Evolutionary conservation across 805 yeast genomes (phyloP), one percentile per base, ranked within the genome.

Genomic region (Metschnikowia anglica): DNA sequence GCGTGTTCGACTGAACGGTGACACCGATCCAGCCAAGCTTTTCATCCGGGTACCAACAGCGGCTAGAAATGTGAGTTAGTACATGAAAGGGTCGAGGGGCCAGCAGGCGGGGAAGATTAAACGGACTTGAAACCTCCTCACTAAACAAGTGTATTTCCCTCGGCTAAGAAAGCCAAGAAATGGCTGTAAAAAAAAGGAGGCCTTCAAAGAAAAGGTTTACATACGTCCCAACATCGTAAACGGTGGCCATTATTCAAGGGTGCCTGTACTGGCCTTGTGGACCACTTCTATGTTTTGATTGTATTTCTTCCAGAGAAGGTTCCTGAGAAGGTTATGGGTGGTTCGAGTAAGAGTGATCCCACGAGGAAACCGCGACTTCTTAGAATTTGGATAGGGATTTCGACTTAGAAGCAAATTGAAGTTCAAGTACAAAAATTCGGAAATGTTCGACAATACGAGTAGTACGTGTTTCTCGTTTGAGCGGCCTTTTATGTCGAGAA

Each of bases 1-100:
- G 63, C 39, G 70, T 69, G 41, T 66, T 63, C 19, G 67, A 55
- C 53, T 67, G 68, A 39, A 85, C 81, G 40, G 76, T 78, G 32
- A 83, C 86, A 18, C 88, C 86, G 18, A 83, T 66, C 89, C 91
- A 86, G 17, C 93, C 95, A 48, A 75, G 72, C 33, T 71, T 66
- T 38, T 76, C 80, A 60, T 86, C 89, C 13, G 88, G 89, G 53
- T 80, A 77, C 95, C 95, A 86, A 68, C 91, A 85, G 53, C 86
- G 83, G 58, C 55, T 53, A 28, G 19, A 15, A 25, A 41, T 40
- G 28, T n/a, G 46, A 39, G 52, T 47, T 29, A 34, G 35, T 35
- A 38, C 26, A 17, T 15, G 18, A 2, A 3, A 16, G 5, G 28
- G 4, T 25, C 4, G n/a, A 25, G 4, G 5, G 4, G 28, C 10